These are phyloP conservation scores for Penicilliopsis zonata DNA, from an alignment of 495 filamentous ascomycete genomes.

Conservation along the genomic window DNA sequence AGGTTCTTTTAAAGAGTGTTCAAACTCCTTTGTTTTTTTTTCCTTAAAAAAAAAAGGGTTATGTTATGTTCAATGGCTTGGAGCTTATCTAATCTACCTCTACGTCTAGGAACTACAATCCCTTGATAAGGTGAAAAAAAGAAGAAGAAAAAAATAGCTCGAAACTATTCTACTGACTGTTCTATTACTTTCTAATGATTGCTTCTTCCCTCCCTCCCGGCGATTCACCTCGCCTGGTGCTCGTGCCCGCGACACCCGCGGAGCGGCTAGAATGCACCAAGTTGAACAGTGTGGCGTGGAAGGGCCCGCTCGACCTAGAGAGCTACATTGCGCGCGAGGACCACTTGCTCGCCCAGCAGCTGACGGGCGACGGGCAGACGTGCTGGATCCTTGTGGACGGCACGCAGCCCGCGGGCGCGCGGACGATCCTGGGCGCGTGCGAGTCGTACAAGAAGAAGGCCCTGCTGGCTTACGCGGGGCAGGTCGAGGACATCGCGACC, in stretches of 20 bases:
- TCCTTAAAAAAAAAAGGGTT: too few relatives aligned
- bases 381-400: constrained; percentile 76
- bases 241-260: constrained; percentile 53
- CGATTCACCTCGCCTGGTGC: constrained; percentile 46
- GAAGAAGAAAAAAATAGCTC: too few relatives aligned
- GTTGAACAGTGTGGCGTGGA: constrained; percentile 62
- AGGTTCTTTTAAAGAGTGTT: too few relatives aligned
- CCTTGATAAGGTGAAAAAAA: too few relatives aligned
- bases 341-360: constrained; percentile 49
- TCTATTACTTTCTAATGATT: constrained; percentile 1
- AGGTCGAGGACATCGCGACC: constrained; percentile 51
- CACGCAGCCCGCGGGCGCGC: constrained; percentile 25
- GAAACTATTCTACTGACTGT: not conserved
- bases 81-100: too few relatives aligned
- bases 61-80: too few relatives aligned
- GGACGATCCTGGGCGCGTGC: constrained; percentile 66
- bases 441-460: constrained; percentile 74
- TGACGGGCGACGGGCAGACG: constrained; percentile 63
- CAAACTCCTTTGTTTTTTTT: too few relatives aligned
- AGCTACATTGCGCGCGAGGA: constrained; percentile 72
- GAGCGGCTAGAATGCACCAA: constrained; percentile 54
- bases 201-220: constrained; percentile 37
- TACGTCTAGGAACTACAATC: too few relatives aligned
- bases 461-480: constrained; percentile 34
- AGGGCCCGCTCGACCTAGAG: constrained; percentile 47